Evolutionary conservation across 1,139 yeast species (phyloP).

Genomic region (Barnettozyma hawaiiensis): DNA sequence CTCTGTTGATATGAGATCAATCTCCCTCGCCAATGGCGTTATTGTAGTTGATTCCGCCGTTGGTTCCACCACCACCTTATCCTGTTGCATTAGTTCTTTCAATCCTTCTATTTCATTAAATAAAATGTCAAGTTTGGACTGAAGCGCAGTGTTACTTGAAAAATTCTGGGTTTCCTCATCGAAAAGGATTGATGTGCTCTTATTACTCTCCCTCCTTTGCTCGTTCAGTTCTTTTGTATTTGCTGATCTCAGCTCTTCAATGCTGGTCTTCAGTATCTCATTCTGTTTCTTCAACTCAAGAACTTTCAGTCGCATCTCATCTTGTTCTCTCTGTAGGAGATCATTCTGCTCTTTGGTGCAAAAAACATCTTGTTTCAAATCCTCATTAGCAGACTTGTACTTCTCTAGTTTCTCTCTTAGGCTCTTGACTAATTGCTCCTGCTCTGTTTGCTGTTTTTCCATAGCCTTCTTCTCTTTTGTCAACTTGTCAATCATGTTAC

Average conservation of each 20-base stretch:
- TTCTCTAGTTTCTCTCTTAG: slow-evolving; percentile 21
- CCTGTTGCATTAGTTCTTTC: slow-evolving; percentile 11
- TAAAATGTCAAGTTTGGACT: slow-evolving; percentile 13
- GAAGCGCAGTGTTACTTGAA: slow-evolving; percentile 5
- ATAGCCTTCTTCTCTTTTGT: slow-evolving; percentile 21
- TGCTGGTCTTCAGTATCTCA: not conserved
- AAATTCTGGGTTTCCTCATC: not conserved
- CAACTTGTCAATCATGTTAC: slow-evolving; percentile 23
- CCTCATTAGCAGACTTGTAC: slow-evolving; percentile 19
- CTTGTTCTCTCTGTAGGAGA: not conserved
- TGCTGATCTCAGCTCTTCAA: not conserved
- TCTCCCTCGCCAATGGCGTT: slow-evolving; percentile 11
- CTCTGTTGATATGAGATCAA: slow-evolving; percentile 18
- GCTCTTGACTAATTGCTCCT: slow-evolving; percentile 17
- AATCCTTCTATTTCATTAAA: slow-evolving; percentile 18
- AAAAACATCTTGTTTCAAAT: slow-evolving; percentile 12
- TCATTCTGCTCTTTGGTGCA: slow-evolving; percentile 6
- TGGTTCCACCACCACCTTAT: not conserved
- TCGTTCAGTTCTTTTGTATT: too few relatives aligned
- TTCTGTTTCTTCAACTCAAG: slow-evolving; percentile 7
- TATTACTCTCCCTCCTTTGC: too few relatives aligned
- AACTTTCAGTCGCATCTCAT: slow-evolving; percentile 4
- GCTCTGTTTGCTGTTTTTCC: slow-evolving; percentile 7
- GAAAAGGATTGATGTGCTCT: too few relatives aligned
- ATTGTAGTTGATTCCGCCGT: too few relatives aligned